phyloP scores from a whole-genome alignment of 139 green algal species.

The Coccomyxa sp. region DNA sequence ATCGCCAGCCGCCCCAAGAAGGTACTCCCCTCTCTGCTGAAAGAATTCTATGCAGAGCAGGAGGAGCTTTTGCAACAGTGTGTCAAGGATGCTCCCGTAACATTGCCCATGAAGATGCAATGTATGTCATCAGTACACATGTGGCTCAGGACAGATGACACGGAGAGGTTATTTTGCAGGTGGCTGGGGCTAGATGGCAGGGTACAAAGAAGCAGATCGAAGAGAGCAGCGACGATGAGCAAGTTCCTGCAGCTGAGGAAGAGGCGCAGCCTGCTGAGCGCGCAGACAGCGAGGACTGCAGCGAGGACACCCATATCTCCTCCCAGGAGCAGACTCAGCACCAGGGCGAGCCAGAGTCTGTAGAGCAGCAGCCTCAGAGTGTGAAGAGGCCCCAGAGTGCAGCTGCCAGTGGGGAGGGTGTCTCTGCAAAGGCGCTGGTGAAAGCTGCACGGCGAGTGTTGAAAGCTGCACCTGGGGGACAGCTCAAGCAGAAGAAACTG shows the following conservation, averaged over 20 bases:
- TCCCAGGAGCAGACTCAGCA: neutral
- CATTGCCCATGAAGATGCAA: too few relatives aligned
- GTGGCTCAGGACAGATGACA: too few relatives aligned
- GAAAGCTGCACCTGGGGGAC: neutral
- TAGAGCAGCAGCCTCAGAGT: too few relatives aligned
- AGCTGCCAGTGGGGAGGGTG: neutral
- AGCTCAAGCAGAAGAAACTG: neutral
- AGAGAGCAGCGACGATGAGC: constrained; percentile 42
- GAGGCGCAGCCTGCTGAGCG: constrained; percentile 3
- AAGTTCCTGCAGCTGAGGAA: constrained; percentile 14
- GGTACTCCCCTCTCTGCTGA: too few relatives aligned
- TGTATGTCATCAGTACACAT: too few relatives aligned
- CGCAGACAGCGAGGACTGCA: neutral
- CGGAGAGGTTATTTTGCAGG: too few relatives aligned
- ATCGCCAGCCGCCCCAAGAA: constrained; percentile 69
- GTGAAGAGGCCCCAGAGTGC: too few relatives aligned
- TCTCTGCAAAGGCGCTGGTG: neutral
- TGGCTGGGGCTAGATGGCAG: constrained; percentile 67
- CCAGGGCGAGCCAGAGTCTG: too few relatives aligned
- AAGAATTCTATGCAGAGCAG: too few relatives aligned
- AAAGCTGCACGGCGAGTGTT: neutral
- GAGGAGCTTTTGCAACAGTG: too few relatives aligned
- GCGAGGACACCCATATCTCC: neutral
- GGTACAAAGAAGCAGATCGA: constrained; percentile 67
- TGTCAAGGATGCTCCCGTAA: too few relatives aligned